These are phyloP conservation scores for Tremella mesenterica DNA, from an alignment of 768 basidiomycete genomes.

Conservation along the genomic window DNA sequence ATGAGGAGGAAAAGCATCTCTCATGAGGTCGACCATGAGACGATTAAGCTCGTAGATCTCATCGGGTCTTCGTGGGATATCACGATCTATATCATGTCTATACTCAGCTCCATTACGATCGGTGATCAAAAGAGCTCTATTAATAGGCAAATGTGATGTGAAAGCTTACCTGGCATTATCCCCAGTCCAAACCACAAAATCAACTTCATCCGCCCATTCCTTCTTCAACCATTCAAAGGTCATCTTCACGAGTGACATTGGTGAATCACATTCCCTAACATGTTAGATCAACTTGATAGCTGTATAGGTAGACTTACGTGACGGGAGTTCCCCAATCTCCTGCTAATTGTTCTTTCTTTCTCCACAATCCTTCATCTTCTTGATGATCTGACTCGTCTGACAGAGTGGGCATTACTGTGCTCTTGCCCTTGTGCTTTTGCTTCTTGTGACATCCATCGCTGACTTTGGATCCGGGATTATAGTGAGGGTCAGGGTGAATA, in stretches of 20 bases:
- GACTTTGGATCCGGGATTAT: constrained; percentile 30
- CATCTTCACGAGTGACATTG: constrained; percentile 64
- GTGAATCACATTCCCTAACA: constrained; percentile 58
- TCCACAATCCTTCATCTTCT: constrained; percentile 8
- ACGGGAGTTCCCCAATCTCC: constrained; percentile 40
- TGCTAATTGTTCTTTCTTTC: constrained; percentile 16
- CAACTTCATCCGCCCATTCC: constrained; percentile 73
- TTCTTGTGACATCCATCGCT: constrained; percentile 37
- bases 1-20: constrained; percentile 57
- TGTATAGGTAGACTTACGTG: constrained; percentile 29
- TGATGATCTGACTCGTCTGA: not conserved
- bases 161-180: constrained; percentile 45
- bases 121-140: not conserved
- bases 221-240: constrained; percentile 71
- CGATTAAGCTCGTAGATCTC: constrained; percentile 74
- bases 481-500: constrained; percentile 43
- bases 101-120: not conserved
- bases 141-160: constrained; percentile 45
- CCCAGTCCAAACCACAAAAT: constrained; percentile 68
- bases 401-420: constrained; percentile 8
- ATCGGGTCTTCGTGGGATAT: constrained; percentile 65
- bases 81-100: constrained; percentile 77
- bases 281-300: not conserved
- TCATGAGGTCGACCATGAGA: constrained; percentile 59
- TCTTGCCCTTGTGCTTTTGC: constrained; percentile 24